Conservation (phyloP, 2,329 filamentous ascomycete species). For the Tolypocladium pustulatum region DNA sequence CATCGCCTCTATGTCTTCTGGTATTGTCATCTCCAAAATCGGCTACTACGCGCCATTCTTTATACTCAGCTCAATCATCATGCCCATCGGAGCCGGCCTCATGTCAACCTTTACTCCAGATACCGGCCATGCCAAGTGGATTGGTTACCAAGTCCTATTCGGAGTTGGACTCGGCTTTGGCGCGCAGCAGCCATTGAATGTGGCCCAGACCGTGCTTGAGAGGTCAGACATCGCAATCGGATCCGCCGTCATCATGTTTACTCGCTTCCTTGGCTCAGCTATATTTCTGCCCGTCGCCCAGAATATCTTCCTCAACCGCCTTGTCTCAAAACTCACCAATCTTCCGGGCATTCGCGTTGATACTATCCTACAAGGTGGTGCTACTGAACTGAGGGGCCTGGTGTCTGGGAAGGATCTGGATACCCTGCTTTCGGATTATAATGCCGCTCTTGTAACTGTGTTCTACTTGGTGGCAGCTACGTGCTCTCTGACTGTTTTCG, state of each 20-base stretch:
- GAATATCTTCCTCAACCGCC: not conserved
- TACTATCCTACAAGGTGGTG: not conserved
- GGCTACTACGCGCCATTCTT: not conserved
- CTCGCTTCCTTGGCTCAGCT: not conserved
- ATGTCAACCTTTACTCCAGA: not conserved
- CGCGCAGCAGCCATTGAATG: not conserved
- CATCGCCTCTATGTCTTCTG: not conserved
- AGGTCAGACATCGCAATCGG: not conserved
- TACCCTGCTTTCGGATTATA: not conserved
- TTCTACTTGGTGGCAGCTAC: not conserved
- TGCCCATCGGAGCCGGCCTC: not conserved
- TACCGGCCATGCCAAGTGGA: not conserved
- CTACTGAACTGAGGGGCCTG: not conserved
- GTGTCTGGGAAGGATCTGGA: not conserved
- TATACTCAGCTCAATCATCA: not conserved
- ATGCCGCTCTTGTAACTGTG: not conserved
- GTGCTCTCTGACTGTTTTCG: not conserved
- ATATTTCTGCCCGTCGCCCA: not conserved
- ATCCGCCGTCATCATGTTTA: not conserved
- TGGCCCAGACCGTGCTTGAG: not conserved
- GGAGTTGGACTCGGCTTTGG: not conserved
- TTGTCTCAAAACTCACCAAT: not conserved
- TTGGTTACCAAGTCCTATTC: not conserved
- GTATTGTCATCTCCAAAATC: not conserved
- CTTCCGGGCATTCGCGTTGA: not conserved